Base-by-base conservation (phyloP, 371 early-diverging fungal genomes). In the Batkoa obscura region DNA sequence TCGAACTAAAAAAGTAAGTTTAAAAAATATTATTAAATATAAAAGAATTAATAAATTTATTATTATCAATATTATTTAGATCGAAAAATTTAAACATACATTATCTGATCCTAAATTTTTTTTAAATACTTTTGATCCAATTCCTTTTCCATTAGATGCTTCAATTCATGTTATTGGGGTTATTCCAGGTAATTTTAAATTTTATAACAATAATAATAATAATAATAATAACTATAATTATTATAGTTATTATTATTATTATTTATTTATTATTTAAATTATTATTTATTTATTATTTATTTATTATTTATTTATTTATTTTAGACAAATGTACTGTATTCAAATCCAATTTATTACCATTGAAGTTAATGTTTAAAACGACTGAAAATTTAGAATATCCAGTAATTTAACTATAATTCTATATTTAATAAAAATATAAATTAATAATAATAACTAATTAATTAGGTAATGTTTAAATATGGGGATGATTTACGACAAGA, bases 401-500 rank as follows among this genome's bases (percentile, higher is more conserved):
- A 5, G 41, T 39, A 39, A 8, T 8, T 8, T 39, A n/a, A n/a
- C n/a, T n/a, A n/a, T n/a, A n/a, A n/a, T n/a, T n/a, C n/a, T n/a
- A n/a, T n/a, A n/a, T n/a, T n/a, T n/a, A n/a, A n/a, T n/a, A n/a
- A n/a, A n/a, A n/a, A n/a, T n/a, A n/a, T n/a, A n/a, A n/a, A n/a
- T n/a, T n/a, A n/a, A n/a, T n/a, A n/a, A n/a, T 39, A 2, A 36
- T 35, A 10, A 31, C 12, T 41, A 12, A 13, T 34, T 32, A 4
- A 12, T n/a, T 60, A 72, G 70, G 65, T 89, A 6, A 94, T 98
- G 2, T 94, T 92, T 75, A 98, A 98, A 66, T 72, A 79, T 0
- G 98, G 98, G 2, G 98, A 98, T 65, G 98, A 98, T 62, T 68
- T 98, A 66, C 70, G 96, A 33, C 98, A 98, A 70, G 98, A 98